Evolutionary conservation across 1,284 basidiomycete genomes (phyloP).

Genomic region (Puccinia coronata): DNA sequence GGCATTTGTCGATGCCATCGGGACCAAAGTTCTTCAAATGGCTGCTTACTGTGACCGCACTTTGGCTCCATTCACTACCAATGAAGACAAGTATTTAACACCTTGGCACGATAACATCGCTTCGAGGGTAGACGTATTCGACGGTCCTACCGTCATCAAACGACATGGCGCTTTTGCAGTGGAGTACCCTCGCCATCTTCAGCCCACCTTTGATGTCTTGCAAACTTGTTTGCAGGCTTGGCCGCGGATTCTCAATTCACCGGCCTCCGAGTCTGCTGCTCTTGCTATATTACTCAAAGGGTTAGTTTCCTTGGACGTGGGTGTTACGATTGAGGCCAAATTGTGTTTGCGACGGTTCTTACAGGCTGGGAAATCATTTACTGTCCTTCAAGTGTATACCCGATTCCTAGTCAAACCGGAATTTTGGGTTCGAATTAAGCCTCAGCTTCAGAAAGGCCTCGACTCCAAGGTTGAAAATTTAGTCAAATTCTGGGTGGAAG

Average conservation of each 20-base stretch:
- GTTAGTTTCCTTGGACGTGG: conserved; percentile 76
- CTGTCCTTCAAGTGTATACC: conserved; percentile 45
- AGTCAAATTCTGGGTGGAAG: conserved; percentile 49
- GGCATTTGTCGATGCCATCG: conserved; percentile 49
- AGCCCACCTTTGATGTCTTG: conserved; percentile 72
- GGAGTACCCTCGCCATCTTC: conserved; percentile 69
- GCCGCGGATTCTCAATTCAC: conserved; percentile 69
- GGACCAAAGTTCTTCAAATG: conserved; percentile 46
- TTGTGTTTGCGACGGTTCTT: conserved; percentile 41
- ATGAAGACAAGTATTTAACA: conserved; percentile 38
- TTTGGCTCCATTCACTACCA: conserved; percentile 38
- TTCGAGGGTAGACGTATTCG: conserved; percentile 19
- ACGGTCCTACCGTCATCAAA: conserved; percentile 59
- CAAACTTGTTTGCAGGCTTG: conserved; percentile 79
- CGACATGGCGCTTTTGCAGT: conserved; percentile 65
- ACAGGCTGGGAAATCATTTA: conserved; percentile 43
- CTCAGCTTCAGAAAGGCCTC: conserved; percentile 39
- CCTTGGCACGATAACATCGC: conserved; percentile 43
- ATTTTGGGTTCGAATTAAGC: conserved; percentile 40
- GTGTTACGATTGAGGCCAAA: conserved; percentile 59
- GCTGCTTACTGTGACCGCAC: conserved; percentile 50
- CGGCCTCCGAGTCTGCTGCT: conserved; percentile 66
- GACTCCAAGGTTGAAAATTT: conserved; percentile 41
- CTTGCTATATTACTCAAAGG: conserved; percentile 79
- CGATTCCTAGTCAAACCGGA: conserved; percentile 46